Evolutionary conservation across 2,329 filamentous ascomycete genomes (phyloP).

Genomic region (Monilinia aucupariae): DNA sequence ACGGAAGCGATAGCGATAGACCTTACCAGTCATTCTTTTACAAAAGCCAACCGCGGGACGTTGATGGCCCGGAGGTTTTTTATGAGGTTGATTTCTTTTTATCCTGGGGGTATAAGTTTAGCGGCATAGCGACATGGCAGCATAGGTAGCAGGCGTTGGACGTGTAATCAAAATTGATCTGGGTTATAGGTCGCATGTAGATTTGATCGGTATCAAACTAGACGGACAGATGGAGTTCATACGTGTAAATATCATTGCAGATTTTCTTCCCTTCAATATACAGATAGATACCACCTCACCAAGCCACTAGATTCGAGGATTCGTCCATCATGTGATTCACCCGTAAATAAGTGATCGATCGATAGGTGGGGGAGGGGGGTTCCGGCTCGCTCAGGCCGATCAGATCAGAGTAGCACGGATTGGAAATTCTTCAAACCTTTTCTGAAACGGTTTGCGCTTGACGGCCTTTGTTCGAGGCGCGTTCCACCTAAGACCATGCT

Average conservation of each 20-base stretch:
- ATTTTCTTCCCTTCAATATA: slow-evolving; percentile 6
- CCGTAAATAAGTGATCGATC: not conserved
- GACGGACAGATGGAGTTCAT: slow-evolving; percentile 1
- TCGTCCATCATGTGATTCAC: not conserved
- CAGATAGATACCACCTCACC: slow-evolving; percentile 16
- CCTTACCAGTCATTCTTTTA: slow-evolving; percentile 10
- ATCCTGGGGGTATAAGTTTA: too few relatives aligned
- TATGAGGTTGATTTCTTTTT: not conserved
- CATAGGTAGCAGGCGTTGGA: slow-evolving; percentile 1
- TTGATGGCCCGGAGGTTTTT: slow-evolving; percentile 5
- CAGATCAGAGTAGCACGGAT: too few relatives aligned
- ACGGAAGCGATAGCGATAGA: not conserved
- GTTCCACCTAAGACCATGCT: too few relatives aligned
- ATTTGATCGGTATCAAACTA: not conserved
- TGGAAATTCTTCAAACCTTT: too few relatives aligned
- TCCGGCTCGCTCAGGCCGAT: too few relatives aligned
- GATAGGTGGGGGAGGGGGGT: too few relatives aligned
- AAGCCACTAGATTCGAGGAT: not conserved
- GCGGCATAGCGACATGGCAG: too few relatives aligned
- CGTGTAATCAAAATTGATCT: not conserved
- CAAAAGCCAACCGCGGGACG: slow-evolving; percentile 2
- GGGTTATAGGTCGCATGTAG: not conserved
- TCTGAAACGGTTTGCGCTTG: too few relatives aligned
- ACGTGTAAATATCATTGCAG: not conserved
- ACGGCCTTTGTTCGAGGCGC: too few relatives aligned